Evolutionary conservation across 805 yeast genomes (phyloP).

Genomic region (Wickerhamiella brachini): DNA sequence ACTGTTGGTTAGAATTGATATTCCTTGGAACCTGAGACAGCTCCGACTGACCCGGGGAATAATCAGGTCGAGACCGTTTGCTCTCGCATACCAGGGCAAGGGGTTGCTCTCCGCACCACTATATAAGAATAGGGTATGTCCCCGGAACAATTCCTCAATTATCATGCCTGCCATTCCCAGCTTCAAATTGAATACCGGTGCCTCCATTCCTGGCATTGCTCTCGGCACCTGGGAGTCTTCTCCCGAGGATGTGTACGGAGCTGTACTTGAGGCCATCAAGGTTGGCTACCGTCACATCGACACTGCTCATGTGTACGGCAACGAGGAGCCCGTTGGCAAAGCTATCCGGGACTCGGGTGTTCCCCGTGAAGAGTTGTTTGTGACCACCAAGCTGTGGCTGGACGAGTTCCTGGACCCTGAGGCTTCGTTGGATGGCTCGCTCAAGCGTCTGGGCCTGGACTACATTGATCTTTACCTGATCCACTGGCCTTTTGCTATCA

Average conservation of each 20-base stretch:
- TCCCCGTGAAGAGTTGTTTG: constrained; percentile 38
- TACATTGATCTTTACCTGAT: constrained; percentile 53
- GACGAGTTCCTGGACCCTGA: constrained; percentile 27
- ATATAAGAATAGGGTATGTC: neutral
- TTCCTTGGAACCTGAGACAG: too few species aligned
- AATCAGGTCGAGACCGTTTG: neutral
- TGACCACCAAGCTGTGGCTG: constrained; percentile 53
- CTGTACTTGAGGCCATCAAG: constrained; percentile 47
- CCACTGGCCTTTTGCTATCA: constrained; percentile 46
- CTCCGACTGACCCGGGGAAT: neutral
- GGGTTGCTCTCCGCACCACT: neutral
- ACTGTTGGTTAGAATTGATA: too few species aligned
- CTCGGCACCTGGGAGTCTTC: constrained; percentile 50
- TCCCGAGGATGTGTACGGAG: constrained; percentile 32
- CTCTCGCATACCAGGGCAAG: neutral
- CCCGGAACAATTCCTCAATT: neutral
- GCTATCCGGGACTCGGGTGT: constrained; percentile 29
- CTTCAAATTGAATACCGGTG: constrained; percentile 45
- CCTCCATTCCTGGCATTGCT: constrained; percentile 50
- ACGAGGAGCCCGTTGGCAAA: constrained; percentile 54
- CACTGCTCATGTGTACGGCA: constrained; percentile 56
- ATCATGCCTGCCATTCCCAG: constrained; percentile 11
- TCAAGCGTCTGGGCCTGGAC: constrained; percentile 38
- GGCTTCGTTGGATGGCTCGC: constrained; percentile 37
- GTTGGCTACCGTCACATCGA: constrained; percentile 63